Conservation (phyloP, 2,329 filamentous ascomycete species). For the Pseudopyricularia javanii region DNA sequence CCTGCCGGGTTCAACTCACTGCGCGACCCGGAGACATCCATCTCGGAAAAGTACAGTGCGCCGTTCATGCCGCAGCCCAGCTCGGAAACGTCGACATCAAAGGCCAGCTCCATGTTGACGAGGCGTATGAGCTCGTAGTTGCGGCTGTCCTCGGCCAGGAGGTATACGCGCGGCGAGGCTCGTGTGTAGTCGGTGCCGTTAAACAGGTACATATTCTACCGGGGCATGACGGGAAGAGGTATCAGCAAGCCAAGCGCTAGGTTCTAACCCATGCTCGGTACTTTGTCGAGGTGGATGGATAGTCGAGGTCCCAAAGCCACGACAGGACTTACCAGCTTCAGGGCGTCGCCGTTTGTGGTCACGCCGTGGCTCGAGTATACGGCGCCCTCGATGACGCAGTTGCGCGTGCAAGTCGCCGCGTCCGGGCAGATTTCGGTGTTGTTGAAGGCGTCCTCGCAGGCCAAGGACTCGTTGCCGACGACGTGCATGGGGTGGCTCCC, state of each 20-base stretch:
- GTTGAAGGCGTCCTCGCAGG: constrained; percentile 9
- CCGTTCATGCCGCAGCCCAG: constrained; percentile 54
- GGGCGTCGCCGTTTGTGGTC: constrained; percentile 7
- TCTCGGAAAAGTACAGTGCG: constrained; percentile 47
- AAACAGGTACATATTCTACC: constrained; percentile 8
- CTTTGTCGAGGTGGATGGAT: too few relatives aligned
- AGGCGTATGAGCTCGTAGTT: constrained; percentile 46
- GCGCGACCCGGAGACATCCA: constrained; percentile 46
- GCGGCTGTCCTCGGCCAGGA: constrained; percentile 36
- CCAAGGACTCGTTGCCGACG: constrained; percentile 5
- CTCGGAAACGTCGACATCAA: constrained; percentile 51
- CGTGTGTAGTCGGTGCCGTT: constrained; percentile 6
- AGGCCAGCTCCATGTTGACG: constrained; percentile 46
- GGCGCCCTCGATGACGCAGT: constrained; percentile 37
- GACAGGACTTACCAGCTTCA: constrained; percentile 9
- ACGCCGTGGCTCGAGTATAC: constrained; percentile 24
- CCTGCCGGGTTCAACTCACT: constrained; percentile 38
- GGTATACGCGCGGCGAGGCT: constrained; percentile 34
- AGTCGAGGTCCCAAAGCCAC: not conserved
- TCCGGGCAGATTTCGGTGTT: constrained; percentile 29
- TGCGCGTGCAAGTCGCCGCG: constrained; percentile 29
- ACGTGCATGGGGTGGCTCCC: constrained; percentile 11
- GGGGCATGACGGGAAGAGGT: not conserved
- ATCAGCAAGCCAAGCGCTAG: not conserved
- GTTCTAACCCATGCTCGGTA: not conserved